A percentile compares a stretch with the other conserved stretches of the same genome.
These are phyloP conservation scores for Venturia aucupariae DNA, from an alignment of 2,329 filamentous ascomycete species.

Conservation along the genomic window DNA sequence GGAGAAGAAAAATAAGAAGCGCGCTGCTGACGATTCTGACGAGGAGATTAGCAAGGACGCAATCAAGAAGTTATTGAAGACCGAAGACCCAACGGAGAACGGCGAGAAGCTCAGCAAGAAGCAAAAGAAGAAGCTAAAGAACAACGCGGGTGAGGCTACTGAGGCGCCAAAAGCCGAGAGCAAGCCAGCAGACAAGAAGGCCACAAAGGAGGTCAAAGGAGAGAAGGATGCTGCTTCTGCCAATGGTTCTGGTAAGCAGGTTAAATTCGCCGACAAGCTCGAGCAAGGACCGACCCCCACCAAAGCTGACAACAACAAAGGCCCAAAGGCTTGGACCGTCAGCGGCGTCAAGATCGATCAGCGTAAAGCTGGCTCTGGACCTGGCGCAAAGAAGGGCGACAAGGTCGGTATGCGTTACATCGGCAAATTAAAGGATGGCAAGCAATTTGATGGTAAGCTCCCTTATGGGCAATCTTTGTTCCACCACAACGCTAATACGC, in stretches of 20 bases:
- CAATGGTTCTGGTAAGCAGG: slow-evolving; percentile 29
- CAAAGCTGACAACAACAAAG: slow-evolving; percentile 36
- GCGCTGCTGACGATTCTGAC: slow-evolving; percentile 62
- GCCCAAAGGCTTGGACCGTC: slow-evolving; percentile 58
- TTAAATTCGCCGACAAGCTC: slow-evolving; percentile 41
- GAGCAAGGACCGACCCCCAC: slow-evolving; percentile 77
- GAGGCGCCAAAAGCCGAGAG: slow-evolving; percentile 41
- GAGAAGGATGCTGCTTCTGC: slow-evolving; percentile 23
- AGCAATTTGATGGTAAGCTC: slow-evolving; percentile 82
- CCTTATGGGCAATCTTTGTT: not conserved
- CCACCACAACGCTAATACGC: not conserved
- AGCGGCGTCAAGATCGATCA: slow-evolving; percentile 90
- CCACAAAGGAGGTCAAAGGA: slow-evolving; percentile 98
- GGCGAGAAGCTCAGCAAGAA: slow-evolving; percentile 87
- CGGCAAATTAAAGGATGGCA: slow-evolving; percentile 84
- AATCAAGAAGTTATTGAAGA: slow-evolving; percentile 62
- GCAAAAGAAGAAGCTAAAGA: slow-evolving; percentile 96
- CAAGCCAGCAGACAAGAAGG: slow-evolving; percentile 46
- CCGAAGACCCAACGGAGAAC: slow-evolving; percentile 37
- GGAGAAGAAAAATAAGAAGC: slow-evolving; percentile 82
- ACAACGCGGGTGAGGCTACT: slow-evolving; percentile 89
- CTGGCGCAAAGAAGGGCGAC: slow-evolving; percentile 81
- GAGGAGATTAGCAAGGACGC: slow-evolving; percentile 42
- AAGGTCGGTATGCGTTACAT: slow-evolving; percentile 94
- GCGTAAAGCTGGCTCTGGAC: slow-evolving; percentile 81